Evolutionary conservation across 768 basidiomycete species (phyloP), one percentile per base, ranked within the genome.

Genomic region (Pleurotus tuoliensis): DNA sequence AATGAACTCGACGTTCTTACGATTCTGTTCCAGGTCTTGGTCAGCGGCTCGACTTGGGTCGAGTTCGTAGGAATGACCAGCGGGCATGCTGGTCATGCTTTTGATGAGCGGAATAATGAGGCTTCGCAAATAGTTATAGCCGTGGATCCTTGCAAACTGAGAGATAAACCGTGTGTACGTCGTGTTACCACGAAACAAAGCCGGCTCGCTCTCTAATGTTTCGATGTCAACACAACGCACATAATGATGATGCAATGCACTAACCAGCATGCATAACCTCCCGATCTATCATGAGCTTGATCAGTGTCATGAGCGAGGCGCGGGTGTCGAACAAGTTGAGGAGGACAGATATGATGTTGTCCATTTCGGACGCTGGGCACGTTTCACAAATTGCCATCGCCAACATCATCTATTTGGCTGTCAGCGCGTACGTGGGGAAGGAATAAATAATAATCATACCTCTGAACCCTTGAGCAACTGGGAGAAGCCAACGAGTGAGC

Each of bases 321-420:
- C 88, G 82, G 5, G 87, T 86, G 67, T 96, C 88, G 67, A 94
- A 94, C 20, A 93, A 73, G 59, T 94, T 91, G 63, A 97, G 80
- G 45, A 98, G 72, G 16, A 96, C 87, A 2, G 87, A 84, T 47
- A 91, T 86, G 73, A 96, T 88, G 60, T 86, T 85, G 56, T 94
- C 93, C 3, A 90, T 85, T 63, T 96, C 92, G 9, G 67, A 66
- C 11, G 86, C 75, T 4, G 92, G 90, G 62, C 92, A 94, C 5
- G 87, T 83, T 65, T 96, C 92, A 67, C 91, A 92, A 39, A 96
- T 88, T 3, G 93, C 91, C 64, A 94, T 71, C 1, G 90, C 90
- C 43, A 94, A 76, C 1, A 83, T 78, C 77, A 92, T 82, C 90
- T 90, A 62, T 18, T 18, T 3, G 3, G 11, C 43, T 5, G 37